Evolutionary conservation across 108 stramenopile species (phyloP), one percentile per base, ranked within the genome.

Genomic region (Cyclotella sp.): DNA sequence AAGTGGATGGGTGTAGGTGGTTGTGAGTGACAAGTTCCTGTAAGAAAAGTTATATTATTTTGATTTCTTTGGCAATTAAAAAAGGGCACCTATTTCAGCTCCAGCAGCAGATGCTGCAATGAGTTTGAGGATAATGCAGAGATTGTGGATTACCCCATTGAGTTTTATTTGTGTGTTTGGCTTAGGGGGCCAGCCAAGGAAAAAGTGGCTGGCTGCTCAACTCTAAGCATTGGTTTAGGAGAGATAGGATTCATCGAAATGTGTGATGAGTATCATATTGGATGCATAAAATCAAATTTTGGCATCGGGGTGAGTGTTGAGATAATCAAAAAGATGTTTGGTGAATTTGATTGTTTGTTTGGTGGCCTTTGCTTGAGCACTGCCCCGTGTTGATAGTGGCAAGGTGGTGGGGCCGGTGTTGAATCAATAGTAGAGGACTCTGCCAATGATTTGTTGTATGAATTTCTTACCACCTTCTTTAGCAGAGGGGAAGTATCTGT

Each of bases 281-380:
- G 63, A 65, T 61, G 72, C 73, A 15, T 46, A 28, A 51, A 68
- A 84, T 19, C 75, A 55, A 18, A 87, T 29, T 8, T 39, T 81
- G 67, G 83, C 83, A 67, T 82, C 57, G 1, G 80, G 83, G 63
- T 87, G 72, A 12, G 86, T 75, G 47, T 79, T 71, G 3, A 69
- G 41, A 60, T 84, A 87, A 58, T 84, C 77, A 0, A 87, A 73
- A 13, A 84, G 42, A 21, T 73, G 59, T 59, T 4, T 71, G 68
- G 26, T 65, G 27, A 28, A 30, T 29, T 54, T 21, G 6, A 58
- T 41, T 14, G 70, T n/a, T n/a, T n/a, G 67, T 39, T 53, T n/a
- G 11, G 69, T 72, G 14, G 73, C 43, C 21, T 57, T 28, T 15
- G 75, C 19, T 64, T 87, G 83, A 30, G 53, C 26, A n/a, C 58